Percentiles rank a stretch among this genome's conserved stretches.
Evolutionary conservation across 257 asterid species (phyloP).

Genomic region (Echites panduratus): DNA sequence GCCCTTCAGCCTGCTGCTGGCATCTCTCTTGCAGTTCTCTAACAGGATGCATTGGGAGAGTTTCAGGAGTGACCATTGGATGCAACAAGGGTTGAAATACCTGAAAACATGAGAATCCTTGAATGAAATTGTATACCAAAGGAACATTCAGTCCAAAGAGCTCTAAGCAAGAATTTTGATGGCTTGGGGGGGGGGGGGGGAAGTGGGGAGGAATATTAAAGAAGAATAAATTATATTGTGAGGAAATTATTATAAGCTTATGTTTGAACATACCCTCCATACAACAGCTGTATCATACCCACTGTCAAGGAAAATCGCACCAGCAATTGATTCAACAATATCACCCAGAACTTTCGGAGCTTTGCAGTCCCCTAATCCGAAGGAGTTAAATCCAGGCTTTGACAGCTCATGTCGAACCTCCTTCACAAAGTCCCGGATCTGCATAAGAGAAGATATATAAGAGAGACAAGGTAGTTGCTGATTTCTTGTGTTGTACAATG

Average conservation of each 20-base stretch:
- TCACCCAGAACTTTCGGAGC: conserved; percentile 99
- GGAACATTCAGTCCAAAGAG: not conserved
- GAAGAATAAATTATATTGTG: not conserved
- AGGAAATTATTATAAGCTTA: not conserved
- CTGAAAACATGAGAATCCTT: conserved; percentile 26
- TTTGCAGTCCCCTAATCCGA: conserved; percentile 98
- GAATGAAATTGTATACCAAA: not conserved
- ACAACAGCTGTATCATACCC: conserved; percentile 75
- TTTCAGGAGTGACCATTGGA: conserved; percentile 98
- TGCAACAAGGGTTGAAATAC: conserved; percentile 87
- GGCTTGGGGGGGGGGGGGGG: too few relatives aligned
- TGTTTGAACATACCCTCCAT: conserved; percentile 63
- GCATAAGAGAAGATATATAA: conserved; percentile 17
- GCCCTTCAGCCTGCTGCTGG: conserved; percentile 96
- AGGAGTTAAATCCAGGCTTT: conserved; percentile 86
- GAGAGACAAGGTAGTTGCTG: not conserved
- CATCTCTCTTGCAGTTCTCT: conserved; percentile 97
- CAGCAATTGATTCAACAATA: conserved; percentile 95
- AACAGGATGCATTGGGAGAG: conserved; percentile 99
- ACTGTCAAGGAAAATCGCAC: conserved; percentile 92
- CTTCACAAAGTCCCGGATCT: conserved; percentile 89
- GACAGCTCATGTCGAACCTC: conserved; percentile 70
- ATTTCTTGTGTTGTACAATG: not conserved
- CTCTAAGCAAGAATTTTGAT: not conserved
- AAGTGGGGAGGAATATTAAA: too few relatives aligned